Evolutionary conservation across 2,329 filamentous ascomycete genomes (phyloP), one percentile per base, ranked within the genome.

Genomic region (Pezicula rhizophila): DNA sequence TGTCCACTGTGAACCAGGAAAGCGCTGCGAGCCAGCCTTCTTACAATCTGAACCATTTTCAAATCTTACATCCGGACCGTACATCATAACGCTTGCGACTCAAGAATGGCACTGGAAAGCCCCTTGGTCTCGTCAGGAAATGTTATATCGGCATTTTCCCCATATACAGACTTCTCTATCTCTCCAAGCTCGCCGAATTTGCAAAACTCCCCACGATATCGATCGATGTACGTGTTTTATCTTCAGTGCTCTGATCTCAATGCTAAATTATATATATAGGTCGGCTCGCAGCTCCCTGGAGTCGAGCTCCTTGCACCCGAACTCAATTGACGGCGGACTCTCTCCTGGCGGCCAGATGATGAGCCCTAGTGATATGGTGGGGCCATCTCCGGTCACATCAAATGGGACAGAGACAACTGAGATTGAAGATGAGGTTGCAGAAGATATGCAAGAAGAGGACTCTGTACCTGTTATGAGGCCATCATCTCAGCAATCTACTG

Each of bases 361-460:
- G 64, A 77, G 81, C 68, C 76, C 85, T 53, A 84, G 77, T 63
- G 82, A 86, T 58, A 79, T 84, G 56, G 84, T 90, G 46, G 87
- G 89, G 37, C 88, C 88, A 8, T 92, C 88, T 15, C 88, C 89
- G 7, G 87, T 92, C 20, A 90, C 89, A 45, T 93, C 89, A 35
- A 91, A 87, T 64, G 87, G 87, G 51, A 93, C 89, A 20, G 86
- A 85, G 60, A 84, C 79, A 35, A 92, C 89, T 10, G 89, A 93
- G 64, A 90, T 93, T 47, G 89, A 93, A 54, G 88, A 92, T 55
- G 86, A 90, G 55, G 77, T 70, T 43, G 75, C 77, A 38, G 84
- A 88, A 54, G 84, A 83, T 57, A 73, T 76, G 50, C 34, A 48
- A 45, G 59, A 68, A 56, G 59, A 68, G 56, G 63, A 68, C 57